Evolutionary conservation across 2,329 filamentous ascomycete species (phyloP).

Genomic region (Fusarium verrucosum): DNA sequence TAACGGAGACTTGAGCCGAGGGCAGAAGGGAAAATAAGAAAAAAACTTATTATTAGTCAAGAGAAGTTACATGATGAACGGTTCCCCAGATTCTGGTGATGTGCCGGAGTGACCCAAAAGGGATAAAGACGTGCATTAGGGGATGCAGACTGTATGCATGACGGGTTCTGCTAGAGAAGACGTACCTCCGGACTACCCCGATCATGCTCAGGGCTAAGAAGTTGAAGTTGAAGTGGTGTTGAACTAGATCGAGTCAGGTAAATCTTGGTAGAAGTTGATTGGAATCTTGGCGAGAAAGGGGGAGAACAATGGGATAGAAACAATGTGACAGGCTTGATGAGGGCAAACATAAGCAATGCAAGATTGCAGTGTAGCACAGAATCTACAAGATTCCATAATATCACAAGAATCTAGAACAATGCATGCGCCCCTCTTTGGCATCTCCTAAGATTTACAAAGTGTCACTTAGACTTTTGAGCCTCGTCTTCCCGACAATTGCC

Average conservation of each 20-base stretch:
- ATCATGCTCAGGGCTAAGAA: slow-evolving; percentile 1
- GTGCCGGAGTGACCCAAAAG: slow-evolving; percentile 35
- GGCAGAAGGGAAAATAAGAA: no score
- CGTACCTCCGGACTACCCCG: slow-evolving; percentile 26
- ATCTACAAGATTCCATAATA: slow-evolving; percentile 20
- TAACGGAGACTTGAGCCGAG: slow-evolving; percentile 27
- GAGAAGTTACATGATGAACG: background rate
- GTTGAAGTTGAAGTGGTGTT: background rate
- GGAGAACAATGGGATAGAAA: background rate
- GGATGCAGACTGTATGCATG: slow-evolving; percentile 19
- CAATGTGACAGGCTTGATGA: background rate
- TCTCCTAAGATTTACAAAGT: slow-evolving; percentile 14
- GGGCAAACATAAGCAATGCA: background rate
- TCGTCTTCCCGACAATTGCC: slow-evolving; percentile 39
- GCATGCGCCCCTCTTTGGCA: slow-evolving; percentile 22
- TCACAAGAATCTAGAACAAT: slow-evolving; percentile 18
- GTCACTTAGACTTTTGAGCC: slow-evolving; percentile 15
- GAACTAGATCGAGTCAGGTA: slow-evolving; percentile 15
- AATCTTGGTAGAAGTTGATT: background rate
- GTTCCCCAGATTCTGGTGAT: slow-evolving; percentile 37
- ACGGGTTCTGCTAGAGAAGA: slow-evolving; percentile 6
- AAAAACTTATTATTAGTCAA: slow-evolving; percentile 26
- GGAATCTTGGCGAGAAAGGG: background rate
- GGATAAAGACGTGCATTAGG: slow-evolving; percentile 33
- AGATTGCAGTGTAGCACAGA: background rate